Evolutionary conservation across 2,329 filamentous ascomycete species (phyloP), one percentile per base, ranked within the genome.

Genomic region (Colletotrichum lentis): DNA sequence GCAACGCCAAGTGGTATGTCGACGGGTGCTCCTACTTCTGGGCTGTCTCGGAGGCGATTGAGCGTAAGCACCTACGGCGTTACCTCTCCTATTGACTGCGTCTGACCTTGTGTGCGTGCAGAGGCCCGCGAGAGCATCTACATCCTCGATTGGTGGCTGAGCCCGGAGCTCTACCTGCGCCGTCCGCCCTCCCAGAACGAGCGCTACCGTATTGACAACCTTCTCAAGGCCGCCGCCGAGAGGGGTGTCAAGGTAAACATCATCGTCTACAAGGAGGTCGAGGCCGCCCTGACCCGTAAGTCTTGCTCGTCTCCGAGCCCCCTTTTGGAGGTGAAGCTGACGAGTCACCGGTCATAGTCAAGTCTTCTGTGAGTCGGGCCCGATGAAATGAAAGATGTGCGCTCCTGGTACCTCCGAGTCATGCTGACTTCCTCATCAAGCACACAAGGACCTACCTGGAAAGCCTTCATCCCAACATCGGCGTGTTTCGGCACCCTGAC

Each of bases 211-310:
- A 82, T 97, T 46, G 94, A 97, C 78, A 87, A 89, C 57, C 90
- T 97, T 89, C 86, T 97, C 55, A 86, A 91, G 73, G 90, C 90
- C 62, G 94, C 93, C 10, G 93, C 94, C 31, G 86, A 95, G 79
- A 88, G 94, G 50, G 94, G 94, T 49, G 94, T 97, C 53, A 88
- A 91, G 73, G 84, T 97, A 73, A 91, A 94, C 73, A 85, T 97
- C 59, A 94, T 97, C 61, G 92, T 97, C 12, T 97, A 97, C 81
- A 97, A 97, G 80, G 94, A 97, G 80, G 92, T 95, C 8, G 88
- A 91, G 3, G 90, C 93, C 74, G 91, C 93, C 46, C 80, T 96
- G 74, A 94, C 91, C 47, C 83, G 91, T 93, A 84, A 85, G 90
- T 88, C 73, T 60, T 77, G n/a, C 27, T 79, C 77, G 77, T 78